Conservation (phyloP, 495 filamentous ascomycete species). For the Hypoxylon perforatum region DNA sequence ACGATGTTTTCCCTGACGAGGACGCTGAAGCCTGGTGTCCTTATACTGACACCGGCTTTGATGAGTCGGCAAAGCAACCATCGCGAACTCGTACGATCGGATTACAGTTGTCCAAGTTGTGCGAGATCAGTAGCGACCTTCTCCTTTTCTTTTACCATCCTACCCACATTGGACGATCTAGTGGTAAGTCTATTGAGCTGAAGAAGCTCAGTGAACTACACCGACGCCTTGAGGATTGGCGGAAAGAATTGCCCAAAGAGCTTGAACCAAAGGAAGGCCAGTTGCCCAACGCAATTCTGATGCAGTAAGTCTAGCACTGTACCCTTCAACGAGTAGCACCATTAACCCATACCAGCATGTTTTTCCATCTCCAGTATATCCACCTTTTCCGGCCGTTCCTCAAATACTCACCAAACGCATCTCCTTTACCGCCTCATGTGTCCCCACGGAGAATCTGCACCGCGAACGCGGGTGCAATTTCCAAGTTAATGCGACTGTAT, state of each 20-base stretch:
- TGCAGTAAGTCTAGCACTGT: slow-evolving; percentile 79
- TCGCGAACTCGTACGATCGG: slow-evolving; percentile 85
- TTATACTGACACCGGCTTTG: slow-evolving; percentile 85
- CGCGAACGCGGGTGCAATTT: slow-evolving; percentile 86
- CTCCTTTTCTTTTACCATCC: slow-evolving; percentile 93
- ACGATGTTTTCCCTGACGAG: slow-evolving; percentile 90
- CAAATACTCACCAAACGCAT: slow-evolving; percentile 82
- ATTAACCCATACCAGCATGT: slow-evolving; percentile 74
- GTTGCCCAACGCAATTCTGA: slow-evolving; percentile 86
- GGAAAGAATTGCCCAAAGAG: slow-evolving; percentile 84
- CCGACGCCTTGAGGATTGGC: slow-evolving; percentile 90
- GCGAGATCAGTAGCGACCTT: slow-evolving; percentile 93
- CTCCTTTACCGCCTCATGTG: slow-evolving; percentile 86
- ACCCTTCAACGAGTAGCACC: background rate
- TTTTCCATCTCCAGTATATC: slow-evolving; percentile 95
- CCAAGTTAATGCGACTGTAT: slow-evolving; percentile 91
- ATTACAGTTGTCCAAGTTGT: slow-evolving; percentile 82
- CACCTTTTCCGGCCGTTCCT: slow-evolving; percentile 97
- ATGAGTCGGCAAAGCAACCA: slow-evolving; percentile 76
- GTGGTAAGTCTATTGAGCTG: slow-evolving; percentile 74
- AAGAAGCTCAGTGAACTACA: slow-evolving; percentile 95
- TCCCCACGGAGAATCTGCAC: slow-evolving; percentile 92
- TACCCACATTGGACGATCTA: slow-evolving; percentile 66
- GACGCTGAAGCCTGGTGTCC: slow-evolving; percentile 88
- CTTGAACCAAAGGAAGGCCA: slow-evolving; percentile 90